These are phyloP conservation scores for Eimeria necatrix DNA, from an alignment of 169 alveolate genomes.

Conservation along the genomic window DNA sequence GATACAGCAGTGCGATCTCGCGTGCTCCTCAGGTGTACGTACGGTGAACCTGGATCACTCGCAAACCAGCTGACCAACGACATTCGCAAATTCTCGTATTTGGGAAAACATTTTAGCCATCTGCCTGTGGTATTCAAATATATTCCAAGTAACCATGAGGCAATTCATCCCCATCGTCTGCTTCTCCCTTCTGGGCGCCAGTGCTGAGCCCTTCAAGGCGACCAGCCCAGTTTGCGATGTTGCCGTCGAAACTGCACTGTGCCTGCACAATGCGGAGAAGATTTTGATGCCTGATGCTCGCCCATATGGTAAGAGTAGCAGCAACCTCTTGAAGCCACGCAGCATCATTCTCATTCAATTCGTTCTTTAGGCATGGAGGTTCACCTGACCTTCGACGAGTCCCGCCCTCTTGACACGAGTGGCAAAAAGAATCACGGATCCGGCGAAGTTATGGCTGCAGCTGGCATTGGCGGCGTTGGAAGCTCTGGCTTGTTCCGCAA, in stretches of 20 bases:
- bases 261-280: conserved; percentile 77
- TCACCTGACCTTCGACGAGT: conserved; percentile 88
- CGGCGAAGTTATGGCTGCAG: conserved; percentile 89
- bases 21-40: conserved; percentile 25
- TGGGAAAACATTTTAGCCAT: conserved; percentile 51
- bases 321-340: background rate
- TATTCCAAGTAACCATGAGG: conserved; percentile 51
- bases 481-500: conserved; percentile 90
- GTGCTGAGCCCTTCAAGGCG: conserved; percentile 52
- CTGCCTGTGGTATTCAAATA: conserved; percentile 52
- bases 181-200: conserved; percentile 72
- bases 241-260: conserved; percentile 78
- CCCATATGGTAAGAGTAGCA: conserved; percentile 68
- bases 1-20: background rate
- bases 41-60: background rate
- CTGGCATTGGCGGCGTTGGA: conserved; percentile 94
- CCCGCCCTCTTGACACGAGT: conserved; percentile 90
- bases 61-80: background rate
- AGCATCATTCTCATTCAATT: background rate
- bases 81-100: conserved; percentile 44
- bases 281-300: conserved; percentile 77
- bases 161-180: conserved; percentile 58
- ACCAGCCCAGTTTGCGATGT: conserved; percentile 78
- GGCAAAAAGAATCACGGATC: conserved; percentile 91
- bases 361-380: conserved; percentile 86